Evolutionary conservation across 2,329 filamentous ascomycete species (phyloP), one percentile per base, ranked within the genome.

Genomic region (Pestalotiopsis sp.): DNA sequence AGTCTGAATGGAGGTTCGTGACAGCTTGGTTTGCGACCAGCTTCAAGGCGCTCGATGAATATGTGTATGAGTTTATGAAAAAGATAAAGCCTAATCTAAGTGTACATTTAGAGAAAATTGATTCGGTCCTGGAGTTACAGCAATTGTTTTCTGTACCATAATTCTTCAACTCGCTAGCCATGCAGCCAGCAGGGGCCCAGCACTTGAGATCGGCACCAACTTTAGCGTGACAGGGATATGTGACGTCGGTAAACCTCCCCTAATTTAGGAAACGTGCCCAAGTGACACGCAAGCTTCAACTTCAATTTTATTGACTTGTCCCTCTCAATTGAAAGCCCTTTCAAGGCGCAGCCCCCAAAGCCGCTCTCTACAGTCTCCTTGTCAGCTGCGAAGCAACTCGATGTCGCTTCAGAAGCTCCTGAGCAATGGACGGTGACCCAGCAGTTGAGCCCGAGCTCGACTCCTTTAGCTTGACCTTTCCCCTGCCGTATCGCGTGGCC

Each of bases 401-500:
- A 74, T 72, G 73, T 68, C 62, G 58, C 41, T 57, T 66, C 67
- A 31, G 64, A 71, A 67, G 59, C 66, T 66, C 67, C 61, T 63
- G 36, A 67, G 75, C 78, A 78, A 93, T 93, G 91, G 91, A 93
- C 83, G 91, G 89, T 83, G 91, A 93, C 84, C 89, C 90, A 70
- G 88, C 89, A 75, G 90, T 92, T 75, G 91, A 92, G 82, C 80
- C 85, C 70, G 82, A 85, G 82, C 89, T 97, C 81, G 95, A 98
- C 86, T 87, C 89, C 80, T 96, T 98, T 86, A 95, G 93, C 87
- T 85, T 93, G 78, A 86, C 92, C 72, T 91, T 98, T 73, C 96
- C 95, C 66, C 86, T 98, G 70, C 95, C 96, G 58, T 97, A 95
- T 80, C 91, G 95, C 73, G 90, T 98, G 69, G 93, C 94, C 70